Conservation (phyloP, 306 rosid genomes). For the Vigna trinervia region DNA sequence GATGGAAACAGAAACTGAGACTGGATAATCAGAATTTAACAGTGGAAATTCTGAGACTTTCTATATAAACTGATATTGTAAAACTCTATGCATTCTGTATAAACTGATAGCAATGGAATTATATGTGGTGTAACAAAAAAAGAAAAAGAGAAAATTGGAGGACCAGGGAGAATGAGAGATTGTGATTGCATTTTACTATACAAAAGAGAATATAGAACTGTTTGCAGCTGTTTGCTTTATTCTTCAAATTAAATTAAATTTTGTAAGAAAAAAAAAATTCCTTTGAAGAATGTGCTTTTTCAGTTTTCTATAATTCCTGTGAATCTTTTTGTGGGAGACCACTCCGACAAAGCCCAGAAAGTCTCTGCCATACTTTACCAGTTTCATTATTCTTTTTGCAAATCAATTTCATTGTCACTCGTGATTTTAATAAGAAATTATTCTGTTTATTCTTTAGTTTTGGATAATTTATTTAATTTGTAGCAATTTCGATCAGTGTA, state of each 20-base stretch:
- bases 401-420: conserved; percentile 15
- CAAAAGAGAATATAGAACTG: conserved; percentile 46
- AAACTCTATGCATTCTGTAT: conserved; percentile 25
- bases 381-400: conserved; percentile 1
- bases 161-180: not conserved
- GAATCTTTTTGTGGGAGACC: conserved; percentile 69
- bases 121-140: conserved; percentile 17
- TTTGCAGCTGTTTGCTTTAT: conserved; percentile 25
- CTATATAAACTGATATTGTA: not conserved
- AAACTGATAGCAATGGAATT: conserved; percentile 8
- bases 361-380: conserved; percentile 53
- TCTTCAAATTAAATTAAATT: conserved; percentile 15
- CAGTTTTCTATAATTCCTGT: conserved; percentile 5
- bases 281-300: conserved; percentile 50
- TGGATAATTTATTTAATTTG: conserved; percentile 8
- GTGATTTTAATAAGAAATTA: not conserved
- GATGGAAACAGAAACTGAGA: not conserved
- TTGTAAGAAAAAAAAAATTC: conserved; percentile 4
- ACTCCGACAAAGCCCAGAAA: conserved; percentile 78
- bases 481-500: not conserved
- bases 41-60: conserved; percentile 14
- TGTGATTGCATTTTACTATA: conserved; percentile 15
- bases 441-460: not conserved
- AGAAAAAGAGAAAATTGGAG: not conserved
- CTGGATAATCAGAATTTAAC: conserved; percentile 44